Conservation (phyloP, 768 basidiomycete genomes). For the Serendipita sp. region DNA sequence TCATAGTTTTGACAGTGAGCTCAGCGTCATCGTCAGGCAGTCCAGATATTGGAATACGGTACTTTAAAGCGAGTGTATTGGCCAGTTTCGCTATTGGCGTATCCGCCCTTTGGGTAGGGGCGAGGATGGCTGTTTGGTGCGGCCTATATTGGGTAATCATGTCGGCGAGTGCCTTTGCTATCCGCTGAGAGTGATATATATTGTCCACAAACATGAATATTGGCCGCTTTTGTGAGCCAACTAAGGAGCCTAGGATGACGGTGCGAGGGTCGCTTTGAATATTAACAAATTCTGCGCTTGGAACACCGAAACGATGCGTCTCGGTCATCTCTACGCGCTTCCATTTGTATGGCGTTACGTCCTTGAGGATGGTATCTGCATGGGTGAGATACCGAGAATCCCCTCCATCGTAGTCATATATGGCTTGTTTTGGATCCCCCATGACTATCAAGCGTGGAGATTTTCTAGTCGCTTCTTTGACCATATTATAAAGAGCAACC, state of each 20-base stretch:
- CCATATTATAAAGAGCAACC: not conserved
- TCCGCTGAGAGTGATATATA: not conserved
- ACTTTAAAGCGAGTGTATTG: not conserved
- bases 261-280: not conserved
- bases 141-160: not conserved
- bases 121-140: constrained; percentile 2
- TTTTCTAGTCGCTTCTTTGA: not conserved
- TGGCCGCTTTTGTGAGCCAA: not conserved
- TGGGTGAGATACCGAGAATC: not conserved
- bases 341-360: not conserved
- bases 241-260: not conserved
- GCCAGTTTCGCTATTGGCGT: not conserved
- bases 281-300: not conserved
- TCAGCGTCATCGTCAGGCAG: not conserved
- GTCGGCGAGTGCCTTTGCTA: not conserved
- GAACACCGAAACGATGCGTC: not conserved
- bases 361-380: not conserved
- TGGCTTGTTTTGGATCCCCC: constrained; percentile 2
- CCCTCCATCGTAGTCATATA: constrained; percentile 4
- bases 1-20: not conserved
- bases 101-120: not conserved
- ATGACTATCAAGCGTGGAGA: constrained; percentile 1
- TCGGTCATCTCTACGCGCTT: not conserved
- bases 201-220: not conserved
- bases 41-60: not conserved